A percentile compares a stretch with the other conserved stretches of the same genome.
phyloP scores from a whole-genome alignment of 2,329 filamentous ascomycete species.

The Phoma sp. region DNA sequence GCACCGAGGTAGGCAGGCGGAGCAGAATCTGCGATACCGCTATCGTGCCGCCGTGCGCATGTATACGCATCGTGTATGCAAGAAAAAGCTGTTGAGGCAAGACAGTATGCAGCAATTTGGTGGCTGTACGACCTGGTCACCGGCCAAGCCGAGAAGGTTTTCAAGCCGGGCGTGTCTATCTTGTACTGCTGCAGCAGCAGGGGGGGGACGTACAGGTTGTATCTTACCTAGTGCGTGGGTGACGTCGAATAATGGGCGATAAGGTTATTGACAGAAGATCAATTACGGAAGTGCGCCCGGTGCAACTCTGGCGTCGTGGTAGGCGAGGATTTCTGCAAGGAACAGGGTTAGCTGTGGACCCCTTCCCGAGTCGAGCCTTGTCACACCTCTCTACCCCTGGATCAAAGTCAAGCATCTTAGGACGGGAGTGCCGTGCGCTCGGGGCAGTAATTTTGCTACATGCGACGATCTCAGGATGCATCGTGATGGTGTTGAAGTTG shows the following conservation, averaged over 20 bases:
- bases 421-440: not conserved
- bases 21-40: conserved; percentile 4
- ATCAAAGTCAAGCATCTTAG: not conserved
- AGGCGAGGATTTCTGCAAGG: conserved; percentile 14
- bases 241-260: conserved; percentile 17
- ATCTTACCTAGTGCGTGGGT: not conserved
- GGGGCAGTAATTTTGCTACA: conserved; percentile 1
- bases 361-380: not conserved
- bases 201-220: not conserved
- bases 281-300: conserved; percentile 5
- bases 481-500: not conserved
- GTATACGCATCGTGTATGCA: too few relatives aligned
- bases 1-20: not conserved
- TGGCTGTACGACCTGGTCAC: conserved; percentile 6
- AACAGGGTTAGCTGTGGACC: conserved; percentile 3
- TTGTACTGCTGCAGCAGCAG: not conserved
- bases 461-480: not conserved
- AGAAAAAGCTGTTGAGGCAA: conserved; percentile 5
- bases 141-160: conserved; percentile 7
- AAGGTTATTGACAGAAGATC: not conserved
- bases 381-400: not conserved
- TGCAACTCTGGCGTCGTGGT: not conserved
- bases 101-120: conserved; percentile 8
- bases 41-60: not conserved
- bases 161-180: not conserved